These are phyloP conservation scores for Penicillium herquei DNA, from an alignment of 495 filamentous ascomycete genomes.

Conservation along the genomic window DNA sequence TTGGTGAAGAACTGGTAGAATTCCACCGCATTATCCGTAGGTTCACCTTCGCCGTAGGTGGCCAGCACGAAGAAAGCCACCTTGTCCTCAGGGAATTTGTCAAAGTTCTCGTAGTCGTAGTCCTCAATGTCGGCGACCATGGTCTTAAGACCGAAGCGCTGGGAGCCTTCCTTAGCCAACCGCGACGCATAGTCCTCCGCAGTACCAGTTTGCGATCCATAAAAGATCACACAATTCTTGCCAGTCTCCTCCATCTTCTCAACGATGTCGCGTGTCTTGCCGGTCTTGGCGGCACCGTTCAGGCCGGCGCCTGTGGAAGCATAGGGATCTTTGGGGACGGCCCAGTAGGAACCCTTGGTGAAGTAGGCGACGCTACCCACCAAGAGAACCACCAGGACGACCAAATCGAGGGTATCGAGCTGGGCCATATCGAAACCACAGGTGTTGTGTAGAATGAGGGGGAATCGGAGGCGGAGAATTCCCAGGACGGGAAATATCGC, in stretches of 20 bases:
- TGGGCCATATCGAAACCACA: constrained; percentile 68
- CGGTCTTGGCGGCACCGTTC: constrained; percentile 73
- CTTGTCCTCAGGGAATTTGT: constrained; percentile 84
- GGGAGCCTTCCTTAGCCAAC: constrained; percentile 94
- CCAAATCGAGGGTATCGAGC: constrained; percentile 90
- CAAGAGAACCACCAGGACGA: constrained; percentile 82
- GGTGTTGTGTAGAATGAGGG: neutral
- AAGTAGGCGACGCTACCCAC: constrained; percentile 92
- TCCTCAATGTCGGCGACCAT: constrained; percentile 99
- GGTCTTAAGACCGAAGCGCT: constrained; percentile 93
- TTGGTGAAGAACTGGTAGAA: constrained; percentile 94
- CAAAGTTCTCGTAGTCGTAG: constrained; percentile 95
- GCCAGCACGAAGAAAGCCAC: constrained; percentile 93
- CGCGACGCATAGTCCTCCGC: constrained; percentile 99
- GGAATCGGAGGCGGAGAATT: constrained; percentile 14
- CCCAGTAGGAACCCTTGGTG: constrained; percentile 95
- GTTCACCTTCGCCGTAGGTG: constrained; percentile 97
- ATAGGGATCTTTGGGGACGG: constrained; percentile 77
- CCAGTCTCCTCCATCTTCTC: constrained; percentile 93
- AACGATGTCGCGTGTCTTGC: constrained; percentile 85
- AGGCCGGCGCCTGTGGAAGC: constrained; percentile 63
- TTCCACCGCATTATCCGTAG: constrained; percentile 97
- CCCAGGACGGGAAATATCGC: constrained; percentile 1
- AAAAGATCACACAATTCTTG: constrained; percentile 98
- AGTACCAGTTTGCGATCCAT: constrained; percentile 96